phyloP scores from a whole-genome alignment of 2,329 filamentous ascomycete genomes.

The Alternaria ethzedia region DNA sequence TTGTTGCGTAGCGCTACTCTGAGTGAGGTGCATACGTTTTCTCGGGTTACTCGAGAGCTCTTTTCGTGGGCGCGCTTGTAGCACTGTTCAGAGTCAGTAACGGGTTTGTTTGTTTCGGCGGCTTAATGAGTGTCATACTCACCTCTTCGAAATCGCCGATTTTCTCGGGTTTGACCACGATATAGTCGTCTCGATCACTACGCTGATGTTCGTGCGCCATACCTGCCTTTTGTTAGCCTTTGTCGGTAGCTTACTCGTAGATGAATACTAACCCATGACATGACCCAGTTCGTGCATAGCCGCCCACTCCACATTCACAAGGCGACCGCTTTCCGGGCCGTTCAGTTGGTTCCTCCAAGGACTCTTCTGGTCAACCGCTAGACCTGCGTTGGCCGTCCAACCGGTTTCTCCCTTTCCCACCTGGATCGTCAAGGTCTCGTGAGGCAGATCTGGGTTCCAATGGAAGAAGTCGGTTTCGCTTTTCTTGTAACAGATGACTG shows the following conservation, averaged over 20 bases:
- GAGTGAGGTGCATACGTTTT: neutral
- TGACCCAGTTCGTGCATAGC: neutral
- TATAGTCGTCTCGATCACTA: conserved; percentile 7
- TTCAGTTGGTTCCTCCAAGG: neutral
- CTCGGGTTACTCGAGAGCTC: neutral
- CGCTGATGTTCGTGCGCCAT: conserved; percentile 14
- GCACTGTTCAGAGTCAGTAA: neutral
- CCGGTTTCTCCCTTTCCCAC: neutral
- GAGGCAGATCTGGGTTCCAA: neutral
- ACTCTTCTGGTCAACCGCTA: neutral
- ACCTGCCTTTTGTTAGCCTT: neutral
- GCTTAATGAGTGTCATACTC: neutral
- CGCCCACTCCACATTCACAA: neutral
- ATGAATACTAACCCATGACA: neutral
- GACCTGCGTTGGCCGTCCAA: neutral
- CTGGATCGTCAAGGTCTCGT: neutral
- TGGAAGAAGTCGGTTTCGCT: neutral
- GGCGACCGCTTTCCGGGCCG: neutral
- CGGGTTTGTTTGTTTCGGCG: neutral
- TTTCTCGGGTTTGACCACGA: neutral
- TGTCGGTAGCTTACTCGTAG: neutral
- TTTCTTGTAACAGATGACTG: neutral
- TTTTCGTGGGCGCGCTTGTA: neutral
- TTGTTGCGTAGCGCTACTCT: neutral
- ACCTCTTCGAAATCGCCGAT: neutral